phyloP scores from a whole-genome alignment of 2,329 filamentous ascomycete species.

The Xylaria sp. region DNA sequence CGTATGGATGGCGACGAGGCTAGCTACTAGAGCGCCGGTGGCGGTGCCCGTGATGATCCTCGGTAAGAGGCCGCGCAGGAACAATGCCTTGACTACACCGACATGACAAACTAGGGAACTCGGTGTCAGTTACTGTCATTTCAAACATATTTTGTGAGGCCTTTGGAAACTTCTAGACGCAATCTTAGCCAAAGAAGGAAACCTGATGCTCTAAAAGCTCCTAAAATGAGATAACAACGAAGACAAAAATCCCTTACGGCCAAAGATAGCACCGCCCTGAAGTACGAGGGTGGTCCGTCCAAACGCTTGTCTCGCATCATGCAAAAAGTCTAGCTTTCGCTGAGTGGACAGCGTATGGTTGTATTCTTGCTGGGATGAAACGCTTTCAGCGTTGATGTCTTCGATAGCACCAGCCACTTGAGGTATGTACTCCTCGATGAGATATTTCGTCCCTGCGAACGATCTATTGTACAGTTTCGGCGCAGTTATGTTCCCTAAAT shows the following conservation, averaged over 20 bases:
- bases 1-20: constrained; percentile 84
- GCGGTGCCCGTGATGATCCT: constrained; percentile 91
- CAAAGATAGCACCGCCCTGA: constrained; percentile 90
- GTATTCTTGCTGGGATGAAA: constrained; percentile 31
- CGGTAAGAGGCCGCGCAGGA: constrained; percentile 79
- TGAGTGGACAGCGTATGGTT: constrained; percentile 64
- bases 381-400: constrained; percentile 64
- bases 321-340: constrained; percentile 82
- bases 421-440: constrained; percentile 90
- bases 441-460: constrained; percentile 84
- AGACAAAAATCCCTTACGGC: no score
- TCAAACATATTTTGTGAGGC: no score
- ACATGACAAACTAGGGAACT: constrained; percentile 93
- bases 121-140: no score
- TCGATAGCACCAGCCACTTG: constrained; percentile 82
- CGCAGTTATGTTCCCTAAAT: constrained; percentile 88
- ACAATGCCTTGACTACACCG: constrained; percentile 87
- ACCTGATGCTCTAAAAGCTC: no score
- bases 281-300: constrained; percentile 84
- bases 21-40: constrained; percentile 87
- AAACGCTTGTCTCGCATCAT: constrained; percentile 87
- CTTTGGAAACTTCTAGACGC: no score
- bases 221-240: no score
- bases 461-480: constrained; percentile 82
- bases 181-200: no score